Conservation (phyloP, 306 rosid species). For the Prinsepia uniflora region DNA sequence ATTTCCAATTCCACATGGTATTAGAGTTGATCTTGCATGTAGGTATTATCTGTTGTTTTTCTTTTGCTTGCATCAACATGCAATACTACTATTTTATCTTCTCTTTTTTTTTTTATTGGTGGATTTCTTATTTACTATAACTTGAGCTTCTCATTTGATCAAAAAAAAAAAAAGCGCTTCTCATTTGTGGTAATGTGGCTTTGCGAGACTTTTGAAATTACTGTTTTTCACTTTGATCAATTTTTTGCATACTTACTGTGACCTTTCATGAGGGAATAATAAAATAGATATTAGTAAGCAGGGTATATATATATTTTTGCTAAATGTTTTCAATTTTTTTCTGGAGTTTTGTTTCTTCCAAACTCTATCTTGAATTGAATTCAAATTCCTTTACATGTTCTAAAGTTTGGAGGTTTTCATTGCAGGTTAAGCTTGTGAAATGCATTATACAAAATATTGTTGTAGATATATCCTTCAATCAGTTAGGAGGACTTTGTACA, state of each 20-base stretch:
- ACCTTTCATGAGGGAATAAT: not conserved
- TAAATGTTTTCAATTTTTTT: not conserved
- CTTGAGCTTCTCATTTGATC: not conserved
- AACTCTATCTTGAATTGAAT: not conserved
- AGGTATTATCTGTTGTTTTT: not conserved
- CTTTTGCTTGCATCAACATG: not conserved
- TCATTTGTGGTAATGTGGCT: not conserved
- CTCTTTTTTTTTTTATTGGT: not conserved
- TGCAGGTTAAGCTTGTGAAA: constrained; percentile 93
- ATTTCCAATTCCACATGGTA: not conserved
- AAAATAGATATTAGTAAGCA: not conserved
- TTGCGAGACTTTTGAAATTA: not conserved
- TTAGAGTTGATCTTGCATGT: not conserved
- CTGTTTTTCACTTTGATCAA: not conserved
- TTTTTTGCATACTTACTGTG: not conserved
- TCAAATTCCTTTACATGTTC: not conserved
- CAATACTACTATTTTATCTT: not conserved
- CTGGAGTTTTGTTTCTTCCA: not conserved
- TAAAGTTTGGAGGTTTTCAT: constrained; percentile 16
- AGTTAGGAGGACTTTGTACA: constrained; percentile 86
- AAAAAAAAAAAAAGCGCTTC: too few relatives aligned
- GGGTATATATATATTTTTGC: not conserved
- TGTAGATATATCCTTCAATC: constrained; percentile 92
- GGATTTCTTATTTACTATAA: not conserved
- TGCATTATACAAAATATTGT: constrained; percentile 77